Evolutionary conservation across 106 monocot genomes (phyloP).

Genomic region (Platanthera zijinensis): DNA sequence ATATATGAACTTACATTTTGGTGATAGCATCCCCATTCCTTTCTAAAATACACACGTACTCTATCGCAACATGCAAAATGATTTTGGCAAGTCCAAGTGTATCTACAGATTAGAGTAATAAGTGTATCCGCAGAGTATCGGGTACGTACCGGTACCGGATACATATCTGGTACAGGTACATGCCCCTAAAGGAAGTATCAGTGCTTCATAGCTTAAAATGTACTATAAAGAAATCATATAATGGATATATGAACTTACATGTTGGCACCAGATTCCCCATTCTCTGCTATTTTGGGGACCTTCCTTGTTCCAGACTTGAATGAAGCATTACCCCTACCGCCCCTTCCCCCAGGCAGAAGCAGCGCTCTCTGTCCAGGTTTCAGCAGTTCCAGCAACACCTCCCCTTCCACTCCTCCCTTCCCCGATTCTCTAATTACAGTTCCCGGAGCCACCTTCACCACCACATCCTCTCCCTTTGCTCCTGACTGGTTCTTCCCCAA

Average conservation of each 20-base stretch:
- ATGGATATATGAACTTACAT: constrained; percentile 46
- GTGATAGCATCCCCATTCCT: constrained; percentile 86
- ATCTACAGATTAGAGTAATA: no score
- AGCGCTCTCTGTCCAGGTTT: constrained; percentile 65
- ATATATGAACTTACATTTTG: constrained; percentile 62
- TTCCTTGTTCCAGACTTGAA: constrained; percentile 82
- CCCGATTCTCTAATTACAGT: constrained; percentile 68
- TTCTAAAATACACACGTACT: constrained; percentile 18
- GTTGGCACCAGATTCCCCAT: constrained; percentile 82
- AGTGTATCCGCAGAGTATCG: no score
- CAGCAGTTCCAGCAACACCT: constrained; percentile 71
- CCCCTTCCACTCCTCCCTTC: constrained; percentile 40
- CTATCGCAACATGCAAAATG: no score
- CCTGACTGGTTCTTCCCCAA: constrained; percentile 68
- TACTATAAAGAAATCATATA: background rate
- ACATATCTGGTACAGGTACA: no score
- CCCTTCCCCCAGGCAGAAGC: constrained; percentile 81
- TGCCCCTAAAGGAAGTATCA: no score
- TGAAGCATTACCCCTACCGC: constrained; percentile 85
- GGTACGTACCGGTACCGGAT: no score
- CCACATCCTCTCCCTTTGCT: constrained; percentile 87
- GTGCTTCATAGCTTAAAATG: no score
- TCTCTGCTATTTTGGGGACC: constrained; percentile 90
- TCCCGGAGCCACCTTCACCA: constrained; percentile 87
- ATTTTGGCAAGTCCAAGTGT: no score